Evolutionary conservation across 2,329 filamentous ascomycete genomes (phyloP).

Genomic region (Sporothrix mexicana): DNA sequence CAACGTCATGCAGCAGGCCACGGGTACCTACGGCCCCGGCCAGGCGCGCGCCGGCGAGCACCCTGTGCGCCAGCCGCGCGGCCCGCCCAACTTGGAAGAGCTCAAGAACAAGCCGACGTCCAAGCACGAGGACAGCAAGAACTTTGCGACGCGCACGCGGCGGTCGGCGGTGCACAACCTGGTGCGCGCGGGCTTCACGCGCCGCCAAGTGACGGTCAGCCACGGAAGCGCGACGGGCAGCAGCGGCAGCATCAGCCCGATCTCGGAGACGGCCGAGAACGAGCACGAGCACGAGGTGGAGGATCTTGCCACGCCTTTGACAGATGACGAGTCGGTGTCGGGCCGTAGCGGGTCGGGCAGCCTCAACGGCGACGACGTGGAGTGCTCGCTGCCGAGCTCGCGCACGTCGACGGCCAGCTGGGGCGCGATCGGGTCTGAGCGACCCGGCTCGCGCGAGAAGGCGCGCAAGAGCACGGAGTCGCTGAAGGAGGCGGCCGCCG

Average conservation of each 20-base stretch:
- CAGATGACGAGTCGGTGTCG: constrained; percentile 78
- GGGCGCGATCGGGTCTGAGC: constrained; percentile 86
- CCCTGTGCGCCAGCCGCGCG: constrained; percentile 88
- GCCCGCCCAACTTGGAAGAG: constrained; percentile 90
- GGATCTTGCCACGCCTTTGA: constrained; percentile 68
- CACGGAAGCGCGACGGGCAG: constrained; percentile 51
- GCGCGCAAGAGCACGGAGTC: constrained; percentile 67
- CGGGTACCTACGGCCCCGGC: constrained; percentile 88
- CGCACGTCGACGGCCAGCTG: constrained; percentile 74
- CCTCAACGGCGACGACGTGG: constrained; percentile 71
- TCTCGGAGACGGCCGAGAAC: constrained; percentile 72
- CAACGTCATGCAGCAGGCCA: constrained; percentile 66
- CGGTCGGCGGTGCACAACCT: constrained; percentile 91
- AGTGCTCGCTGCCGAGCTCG: constrained; percentile 72
- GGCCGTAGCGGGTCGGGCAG: constrained; percentile 78
- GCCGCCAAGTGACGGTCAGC: constrained; percentile 76
- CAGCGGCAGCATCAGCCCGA: constrained; percentile 82
- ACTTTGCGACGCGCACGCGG: constrained; percentile 91
- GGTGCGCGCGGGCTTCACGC: constrained; percentile 85
- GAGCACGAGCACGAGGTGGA: constrained; percentile 49
- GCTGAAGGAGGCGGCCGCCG: constrained; percentile 57
- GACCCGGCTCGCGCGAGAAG: constrained; percentile 74
- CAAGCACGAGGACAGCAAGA: constrained; percentile 95
- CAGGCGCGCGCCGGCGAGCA: constrained; percentile 94
- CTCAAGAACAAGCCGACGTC: constrained; percentile 86